These are phyloP conservation scores for Termitomyces sp. DNA, from an alignment of 768 basidiomycete genomes.

Conservation along the genomic window DNA sequence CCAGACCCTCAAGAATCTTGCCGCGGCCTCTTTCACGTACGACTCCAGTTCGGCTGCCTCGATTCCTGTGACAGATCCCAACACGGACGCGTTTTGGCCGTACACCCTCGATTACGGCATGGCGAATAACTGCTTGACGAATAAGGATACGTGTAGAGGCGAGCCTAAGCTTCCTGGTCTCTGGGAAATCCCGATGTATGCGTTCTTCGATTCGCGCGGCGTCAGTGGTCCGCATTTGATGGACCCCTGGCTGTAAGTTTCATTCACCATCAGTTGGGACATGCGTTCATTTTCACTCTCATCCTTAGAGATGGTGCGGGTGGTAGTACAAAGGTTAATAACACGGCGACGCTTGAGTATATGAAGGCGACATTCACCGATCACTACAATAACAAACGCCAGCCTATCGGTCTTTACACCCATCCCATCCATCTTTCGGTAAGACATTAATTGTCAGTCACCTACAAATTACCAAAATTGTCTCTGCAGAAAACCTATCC, in stretches of 20 bases:
- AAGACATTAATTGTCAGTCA: slow-evolving; percentile 9
- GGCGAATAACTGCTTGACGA: slow-evolving; percentile 68
- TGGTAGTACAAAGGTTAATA: slow-evolving; percentile 44
- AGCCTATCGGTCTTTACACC: slow-evolving; percentile 77
- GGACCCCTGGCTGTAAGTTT: slow-evolving; percentile 76
- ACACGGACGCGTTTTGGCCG: slow-evolving; percentile 79
- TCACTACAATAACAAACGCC: slow-evolving; percentile 71
- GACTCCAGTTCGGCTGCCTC: slow-evolving; percentile 61
- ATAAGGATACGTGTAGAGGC: slow-evolving; percentile 57
- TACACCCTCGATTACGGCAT: slow-evolving; percentile 78
- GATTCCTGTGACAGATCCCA: slow-evolving; percentile 57
- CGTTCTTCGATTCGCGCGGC: slow-evolving; percentile 60
- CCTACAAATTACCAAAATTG: neutral
- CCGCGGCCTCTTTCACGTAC: slow-evolving; percentile 58
- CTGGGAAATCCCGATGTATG: slow-evolving; percentile 87
- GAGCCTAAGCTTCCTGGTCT: slow-evolving; percentile 69
- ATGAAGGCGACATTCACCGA: slow-evolving; percentile 70
- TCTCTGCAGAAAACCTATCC: slow-evolving; percentile 48
- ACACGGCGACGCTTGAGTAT: slow-evolving; percentile 61
- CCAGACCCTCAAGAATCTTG: slow-evolving; percentile 57
- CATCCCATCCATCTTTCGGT: slow-evolving; percentile 77
- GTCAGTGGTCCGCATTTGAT: slow-evolving; percentile 60
- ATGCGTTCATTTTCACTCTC: neutral
- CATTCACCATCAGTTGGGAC: neutral
- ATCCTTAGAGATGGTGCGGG: slow-evolving; percentile 46